Evolutionary conservation across 2,329 filamentous ascomycete species (phyloP), one percentile per base, ranked within the genome.

Genomic region (Ophiosphaerella narmari): DNA sequence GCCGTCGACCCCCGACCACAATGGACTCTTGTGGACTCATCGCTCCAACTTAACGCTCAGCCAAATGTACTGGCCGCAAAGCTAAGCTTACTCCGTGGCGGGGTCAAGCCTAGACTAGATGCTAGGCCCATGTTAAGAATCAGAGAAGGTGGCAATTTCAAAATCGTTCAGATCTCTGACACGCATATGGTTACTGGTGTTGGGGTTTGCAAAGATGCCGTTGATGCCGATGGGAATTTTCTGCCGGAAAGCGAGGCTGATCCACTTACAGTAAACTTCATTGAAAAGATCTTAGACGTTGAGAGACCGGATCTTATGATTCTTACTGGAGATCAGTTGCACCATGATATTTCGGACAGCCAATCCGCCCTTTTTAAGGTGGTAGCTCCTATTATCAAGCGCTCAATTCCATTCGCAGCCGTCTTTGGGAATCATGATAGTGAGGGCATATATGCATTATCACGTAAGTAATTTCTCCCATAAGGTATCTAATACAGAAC

Each of bases 81-180:
- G n/a, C n/a, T n/a, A n/a, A n/a, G n/a, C n/a, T n/a, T n/a, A n/a
- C n/a, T n/a, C n/a, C n/a, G n/a, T n/a, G n/a, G n/a, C n/a, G n/a
- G n/a, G n/a, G n/a, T n/a, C n/a, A n/a, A n/a, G n/a, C n/a, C n/a
- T n/a, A n/a, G n/a, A n/a, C n/a, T n/a, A n/a, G n/a, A n/a, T n/a
- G n/a, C n/a, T n/a, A n/a, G n/a, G n/a, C n/a, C n/a, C n/a, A n/a
- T n/a, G n/a, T n/a, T n/a, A n/a, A n/a, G n/a, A n/a, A n/a, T n/a
- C n/a, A n/a, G n/a, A n/a, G n/a, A n/a, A n/a, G n/a, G n/a, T n/a
- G n/a, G n/a, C n/a, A n/a, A n/a, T n/a, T n/a, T n/a, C n/a, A n/a
- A n/a, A 78, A 96, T 97, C 60, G 84, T 97, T 80, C 93, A 97
- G 75, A 79, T 94, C 48, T 87, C 91, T 26, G 93, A 97, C 76